phyloP scores from a whole-genome alignment of 2,329 filamentous ascomycete genomes.

The Hymenoscyphus linearis region DNA sequence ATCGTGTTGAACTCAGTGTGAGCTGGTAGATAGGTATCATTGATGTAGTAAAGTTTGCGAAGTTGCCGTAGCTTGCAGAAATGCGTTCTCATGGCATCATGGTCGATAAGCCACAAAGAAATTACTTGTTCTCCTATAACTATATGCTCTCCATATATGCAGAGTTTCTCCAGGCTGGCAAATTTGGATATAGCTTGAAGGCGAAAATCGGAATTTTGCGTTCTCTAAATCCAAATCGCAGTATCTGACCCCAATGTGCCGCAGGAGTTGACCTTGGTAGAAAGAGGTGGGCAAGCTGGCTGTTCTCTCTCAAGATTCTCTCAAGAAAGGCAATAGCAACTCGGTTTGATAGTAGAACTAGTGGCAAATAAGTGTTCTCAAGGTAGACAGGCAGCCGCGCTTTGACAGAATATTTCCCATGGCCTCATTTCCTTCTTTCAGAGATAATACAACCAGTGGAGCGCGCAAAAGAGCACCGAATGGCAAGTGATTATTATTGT shows the following conservation, averaged over 20 bases:
- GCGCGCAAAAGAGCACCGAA: background rate
- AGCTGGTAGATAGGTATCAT: background rate
- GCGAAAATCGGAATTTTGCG: background rate
- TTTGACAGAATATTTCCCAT: background rate
- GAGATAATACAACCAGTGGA: background rate
- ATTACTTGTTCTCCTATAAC: background rate
- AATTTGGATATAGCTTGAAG: background rate
- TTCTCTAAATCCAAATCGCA: background rate
- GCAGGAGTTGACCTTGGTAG: background rate
- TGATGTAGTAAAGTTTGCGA: background rate
- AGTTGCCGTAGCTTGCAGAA: background rate
- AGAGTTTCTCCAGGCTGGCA: background rate
- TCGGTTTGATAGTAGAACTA: background rate
- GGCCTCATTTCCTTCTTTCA: background rate
- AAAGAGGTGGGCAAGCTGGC: background rate
- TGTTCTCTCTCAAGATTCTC: background rate
- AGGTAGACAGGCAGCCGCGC: background rate
- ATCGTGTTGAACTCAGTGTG: background rate
- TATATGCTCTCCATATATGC: background rate
- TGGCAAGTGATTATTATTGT: background rate
- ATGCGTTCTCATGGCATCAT: background rate
- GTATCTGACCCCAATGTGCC: background rate
- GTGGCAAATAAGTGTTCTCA: background rate
- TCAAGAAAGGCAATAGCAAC: background rate
- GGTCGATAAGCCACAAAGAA: background rate